phyloP scores from a whole-genome alignment of 176 grass and related monocot species.

The Aegilops bicornis region DNA sequence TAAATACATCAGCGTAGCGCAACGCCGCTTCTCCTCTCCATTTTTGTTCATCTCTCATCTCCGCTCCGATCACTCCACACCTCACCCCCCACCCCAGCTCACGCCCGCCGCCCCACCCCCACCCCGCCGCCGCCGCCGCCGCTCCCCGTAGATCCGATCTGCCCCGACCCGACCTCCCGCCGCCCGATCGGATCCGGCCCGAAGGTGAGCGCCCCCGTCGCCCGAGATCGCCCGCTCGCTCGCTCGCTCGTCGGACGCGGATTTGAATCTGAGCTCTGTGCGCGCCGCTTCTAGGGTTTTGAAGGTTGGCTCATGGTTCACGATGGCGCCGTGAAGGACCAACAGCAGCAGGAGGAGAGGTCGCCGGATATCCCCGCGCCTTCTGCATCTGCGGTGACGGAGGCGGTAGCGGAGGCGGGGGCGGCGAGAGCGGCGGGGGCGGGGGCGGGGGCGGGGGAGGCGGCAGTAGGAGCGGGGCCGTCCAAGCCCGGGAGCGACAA shows the following conservation, averaged over 20 bases:
- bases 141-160: constrained; percentile 18
- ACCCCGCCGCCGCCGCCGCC: background rate
- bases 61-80: constrained; percentile 30
- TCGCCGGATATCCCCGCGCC: background rate
- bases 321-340: constrained; percentile 73
- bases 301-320: constrained; percentile 55
- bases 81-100: constrained; percentile 28
- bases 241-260: background rate
- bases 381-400: constrained; percentile 23
- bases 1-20: constrained; percentile 1
- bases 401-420: constrained; percentile 5
- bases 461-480: background rate
- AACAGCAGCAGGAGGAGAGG: constrained; percentile 1
- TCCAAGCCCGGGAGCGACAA: constrained; percentile 40
- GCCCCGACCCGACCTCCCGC: constrained; percentile 8
- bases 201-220: constrained; percentile 4
- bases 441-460: background rate
- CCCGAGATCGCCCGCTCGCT: no score
- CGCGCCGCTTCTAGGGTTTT: background rate
- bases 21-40: constrained; percentile 4
- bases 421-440: background rate
- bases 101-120: background rate
- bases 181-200: constrained; percentile 43
- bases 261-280: constrained; percentile 12
- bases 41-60: background rate